Percentiles rank a stretch among this genome's conserved stretches.
Conservation (phyloP, 2,329 filamentous ascomycete species). For the Tolypocladium paradoxum region DNA sequence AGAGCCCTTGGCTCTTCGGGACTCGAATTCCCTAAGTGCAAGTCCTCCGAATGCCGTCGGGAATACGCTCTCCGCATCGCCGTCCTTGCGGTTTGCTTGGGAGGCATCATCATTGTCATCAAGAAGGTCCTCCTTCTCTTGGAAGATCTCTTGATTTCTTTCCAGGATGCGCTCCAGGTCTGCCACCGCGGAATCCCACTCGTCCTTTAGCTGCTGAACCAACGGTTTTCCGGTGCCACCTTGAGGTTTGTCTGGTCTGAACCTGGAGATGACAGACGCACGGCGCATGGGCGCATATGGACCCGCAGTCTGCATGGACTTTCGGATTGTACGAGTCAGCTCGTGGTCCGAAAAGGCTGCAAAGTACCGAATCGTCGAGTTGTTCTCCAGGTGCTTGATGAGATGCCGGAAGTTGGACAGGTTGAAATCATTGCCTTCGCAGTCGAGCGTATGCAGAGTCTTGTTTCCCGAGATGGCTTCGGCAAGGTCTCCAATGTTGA, state of each 20-base stretch:
- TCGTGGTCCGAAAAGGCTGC: conserved; percentile 28
- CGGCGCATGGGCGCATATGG: conserved; percentile 16
- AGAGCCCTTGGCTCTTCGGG: conserved; percentile 12
- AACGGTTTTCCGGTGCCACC: conserved; percentile 19
- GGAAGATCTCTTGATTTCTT: conserved; percentile 20
- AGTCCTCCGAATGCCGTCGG: conserved; percentile 26
- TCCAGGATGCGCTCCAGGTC: conserved; percentile 23
- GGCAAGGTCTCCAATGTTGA: conserved; percentile 42
- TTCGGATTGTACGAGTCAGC: conserved; percentile 23
- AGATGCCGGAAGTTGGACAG: conserved; percentile 38
- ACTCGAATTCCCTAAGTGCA: conserved; percentile 19
- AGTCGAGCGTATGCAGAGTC: conserved; percentile 41
- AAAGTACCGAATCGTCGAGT: conserved; percentile 32
- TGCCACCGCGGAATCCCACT: conserved; percentile 26
- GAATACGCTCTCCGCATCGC: conserved; percentile 16
- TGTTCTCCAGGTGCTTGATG: conserved; percentile 30
- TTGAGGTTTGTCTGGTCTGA: conserved; percentile 20
- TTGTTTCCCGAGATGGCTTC: conserved; percentile 37
- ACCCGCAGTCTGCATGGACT: conserved; percentile 19
- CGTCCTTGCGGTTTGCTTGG: conserved; percentile 8
- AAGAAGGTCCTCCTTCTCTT: conserved; percentile 7
- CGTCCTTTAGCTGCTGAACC: conserved; percentile 25
- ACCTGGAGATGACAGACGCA: conserved; percentile 22
- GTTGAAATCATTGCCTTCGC: conserved; percentile 44
- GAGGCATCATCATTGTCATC: conserved; percentile 11